Evolutionary conservation across 108 stramenopile species (phyloP).

Genomic region (Skeletonema tropicum): DNA sequence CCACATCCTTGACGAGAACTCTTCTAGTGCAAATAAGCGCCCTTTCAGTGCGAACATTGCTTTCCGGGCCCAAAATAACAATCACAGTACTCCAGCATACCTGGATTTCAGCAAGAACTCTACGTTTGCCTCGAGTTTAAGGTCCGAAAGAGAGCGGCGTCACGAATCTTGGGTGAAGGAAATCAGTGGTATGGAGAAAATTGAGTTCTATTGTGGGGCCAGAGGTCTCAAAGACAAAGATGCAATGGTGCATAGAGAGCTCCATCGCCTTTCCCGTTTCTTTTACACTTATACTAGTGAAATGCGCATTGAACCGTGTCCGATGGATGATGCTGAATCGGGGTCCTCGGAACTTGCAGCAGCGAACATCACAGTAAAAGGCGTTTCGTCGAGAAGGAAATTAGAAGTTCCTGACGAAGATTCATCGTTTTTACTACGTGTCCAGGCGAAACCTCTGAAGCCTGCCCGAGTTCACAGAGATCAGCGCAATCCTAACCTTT

Average conservation of each 20-base stretch:
- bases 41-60: constrained; percentile 18
- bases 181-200: constrained; percentile 34
- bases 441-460: constrained; percentile 66
- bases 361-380: constrained; percentile 71
- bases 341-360: constrained; percentile 5
- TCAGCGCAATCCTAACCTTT: constrained; percentile 66
- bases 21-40: background rate
- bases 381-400: constrained; percentile 53
- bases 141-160: constrained; percentile 73
- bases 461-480: constrained; percentile 79
- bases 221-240: constrained; percentile 55
- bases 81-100: constrained; percentile 58
- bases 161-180: constrained; percentile 63
- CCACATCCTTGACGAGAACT: background rate
- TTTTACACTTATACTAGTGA: constrained; percentile 77
- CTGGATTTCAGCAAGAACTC: constrained; percentile 76
- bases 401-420: constrained; percentile 89
- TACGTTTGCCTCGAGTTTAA: constrained; percentile 77
- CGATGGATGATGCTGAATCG: constrained; percentile 21
- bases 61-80: constrained; percentile 18
- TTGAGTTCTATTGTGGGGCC: constrained; percentile 52
- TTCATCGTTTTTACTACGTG: constrained; percentile 82
- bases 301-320: constrained; percentile 51
- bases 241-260: constrained; percentile 59
- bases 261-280: constrained; percentile 71